A percentile compares a stretch with the other conserved stretches of the same genome.
Conservation (phyloP, 1,139 yeast species). For the Wickerhamomyces sp. region DNA sequence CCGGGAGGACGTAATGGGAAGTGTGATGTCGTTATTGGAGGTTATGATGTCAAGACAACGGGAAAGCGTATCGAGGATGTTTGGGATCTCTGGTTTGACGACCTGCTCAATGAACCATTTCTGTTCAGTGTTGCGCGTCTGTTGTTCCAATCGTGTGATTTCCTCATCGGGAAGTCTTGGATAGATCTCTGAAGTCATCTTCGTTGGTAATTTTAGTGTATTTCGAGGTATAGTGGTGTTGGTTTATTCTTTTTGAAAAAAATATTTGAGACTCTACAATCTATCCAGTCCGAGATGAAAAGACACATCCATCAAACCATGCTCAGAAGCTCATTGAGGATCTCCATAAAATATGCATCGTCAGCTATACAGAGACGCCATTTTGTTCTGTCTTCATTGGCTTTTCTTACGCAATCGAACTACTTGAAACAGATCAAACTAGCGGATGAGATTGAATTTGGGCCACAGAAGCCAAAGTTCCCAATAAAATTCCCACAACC, state of each 20-base stretch:
- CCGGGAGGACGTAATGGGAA: slow-evolving; percentile 26
- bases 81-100: slow-evolving; percentile 32
- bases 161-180: slow-evolving; percentile 19
- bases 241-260: no score
- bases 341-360: background rate
- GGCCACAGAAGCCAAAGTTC: background rate
- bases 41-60: slow-evolving; percentile 28
- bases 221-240: no score
- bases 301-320: no score
- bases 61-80: slow-evolving; percentile 30
- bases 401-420: slow-evolving; percentile 16
- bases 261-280: no score
- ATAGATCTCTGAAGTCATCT: slow-evolving; percentile 27
- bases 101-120: slow-evolving; percentile 31
- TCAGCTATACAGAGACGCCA: slow-evolving; percentile 4
- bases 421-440: slow-evolving; percentile 16
- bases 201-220: no score
- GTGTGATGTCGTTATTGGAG: slow-evolving; percentile 24
- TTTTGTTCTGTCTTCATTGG: slow-evolving; percentile 16
- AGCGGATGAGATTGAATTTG: slow-evolving; percentile 18
- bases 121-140: slow-evolving; percentile 18
- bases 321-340: no score
- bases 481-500: background rate
- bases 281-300: no score
- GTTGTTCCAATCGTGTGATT: slow-evolving; percentile 5